Conservation (phyloP, 257 asterid genomes). For the Ehretia macrophylla region DNA sequence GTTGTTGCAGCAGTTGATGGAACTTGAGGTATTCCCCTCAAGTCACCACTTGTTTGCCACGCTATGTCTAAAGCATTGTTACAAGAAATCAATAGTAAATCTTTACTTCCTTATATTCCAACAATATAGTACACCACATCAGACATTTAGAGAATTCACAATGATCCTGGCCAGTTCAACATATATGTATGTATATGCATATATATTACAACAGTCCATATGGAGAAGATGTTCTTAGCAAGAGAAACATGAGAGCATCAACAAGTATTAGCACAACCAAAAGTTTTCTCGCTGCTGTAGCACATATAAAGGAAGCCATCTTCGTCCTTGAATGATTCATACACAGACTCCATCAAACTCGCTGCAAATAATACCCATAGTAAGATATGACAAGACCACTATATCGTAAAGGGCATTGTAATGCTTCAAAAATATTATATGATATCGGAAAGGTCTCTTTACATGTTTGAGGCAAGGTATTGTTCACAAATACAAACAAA, state of each 20-base stretch:
- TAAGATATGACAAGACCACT: not conserved
- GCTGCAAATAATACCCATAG: constrained; percentile 38
- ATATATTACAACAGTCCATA: no score
- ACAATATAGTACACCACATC: no score
- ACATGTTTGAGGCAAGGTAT: constrained; percentile 94
- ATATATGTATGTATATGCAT: no score
- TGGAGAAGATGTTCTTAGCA: no score
- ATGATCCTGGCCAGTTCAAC: not conserved
- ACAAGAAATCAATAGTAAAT: no score
- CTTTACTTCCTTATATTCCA: no score
- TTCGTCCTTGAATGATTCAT: constrained; percentile 64
- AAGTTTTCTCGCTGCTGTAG: constrained; percentile 97
- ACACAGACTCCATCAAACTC: constrained; percentile 63
- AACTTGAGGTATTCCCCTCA: no score
- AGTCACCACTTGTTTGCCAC: no score
- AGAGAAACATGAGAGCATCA: no score
- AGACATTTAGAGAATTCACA: not conserved
- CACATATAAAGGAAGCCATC: constrained; percentile 96
- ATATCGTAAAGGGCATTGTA: not conserved
- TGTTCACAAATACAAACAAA: constrained; percentile 74
- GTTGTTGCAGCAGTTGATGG: no score
- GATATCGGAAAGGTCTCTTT: constrained; percentile 16
- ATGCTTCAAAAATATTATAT: not conserved
- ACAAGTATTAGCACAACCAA: constrained; percentile 16
- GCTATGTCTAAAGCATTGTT: no score